Evolutionary conservation across 148 eudicot species (phyloP).

Genomic region (Rhododendron kiyosumense): DNA sequence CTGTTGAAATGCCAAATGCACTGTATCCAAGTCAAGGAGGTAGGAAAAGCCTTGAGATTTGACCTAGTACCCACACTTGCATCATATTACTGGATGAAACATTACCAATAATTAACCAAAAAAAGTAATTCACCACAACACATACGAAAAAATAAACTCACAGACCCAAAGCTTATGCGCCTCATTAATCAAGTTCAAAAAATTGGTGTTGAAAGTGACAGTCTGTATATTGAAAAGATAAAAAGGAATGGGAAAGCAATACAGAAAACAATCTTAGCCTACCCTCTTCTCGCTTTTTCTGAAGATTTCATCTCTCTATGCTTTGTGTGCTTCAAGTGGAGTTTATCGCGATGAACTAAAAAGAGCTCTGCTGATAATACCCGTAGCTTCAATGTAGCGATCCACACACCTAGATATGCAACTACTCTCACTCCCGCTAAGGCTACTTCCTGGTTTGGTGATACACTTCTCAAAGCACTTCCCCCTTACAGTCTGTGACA

Average conservation of each 20-base stretch:
- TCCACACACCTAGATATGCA: constrained; percentile 89
- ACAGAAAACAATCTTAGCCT: not conserved
- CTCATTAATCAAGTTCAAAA: not conserved
- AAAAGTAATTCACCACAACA: not conserved
- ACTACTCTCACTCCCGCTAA: constrained; percentile 76
- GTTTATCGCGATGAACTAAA: constrained; percentile 31
- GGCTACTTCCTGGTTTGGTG: constrained; percentile 75
- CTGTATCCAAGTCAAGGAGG: not conserved
- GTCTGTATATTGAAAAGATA: not conserved
- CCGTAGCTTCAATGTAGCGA: constrained; percentile 86
- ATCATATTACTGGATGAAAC: not conserved
- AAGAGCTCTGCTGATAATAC: constrained; percentile 65
- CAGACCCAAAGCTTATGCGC: not conserved
- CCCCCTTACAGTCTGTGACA: constrained; percentile 60
- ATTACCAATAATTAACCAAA: not conserved
- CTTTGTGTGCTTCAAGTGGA: not conserved
- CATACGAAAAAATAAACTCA: not conserved
- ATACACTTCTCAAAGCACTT: constrained; percentile 92
- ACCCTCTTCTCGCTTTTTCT: not conserved
- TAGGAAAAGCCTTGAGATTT: not conserved
- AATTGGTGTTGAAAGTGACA: not conserved
- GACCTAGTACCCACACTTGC: not conserved
- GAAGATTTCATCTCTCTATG: not conserved
- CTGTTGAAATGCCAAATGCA: not conserved
- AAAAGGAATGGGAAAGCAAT: not conserved